Evolutionary conservation across 345 rosid genomes (phyloP).

Genomic region (Zanthoxylum bungeanum): DNA sequence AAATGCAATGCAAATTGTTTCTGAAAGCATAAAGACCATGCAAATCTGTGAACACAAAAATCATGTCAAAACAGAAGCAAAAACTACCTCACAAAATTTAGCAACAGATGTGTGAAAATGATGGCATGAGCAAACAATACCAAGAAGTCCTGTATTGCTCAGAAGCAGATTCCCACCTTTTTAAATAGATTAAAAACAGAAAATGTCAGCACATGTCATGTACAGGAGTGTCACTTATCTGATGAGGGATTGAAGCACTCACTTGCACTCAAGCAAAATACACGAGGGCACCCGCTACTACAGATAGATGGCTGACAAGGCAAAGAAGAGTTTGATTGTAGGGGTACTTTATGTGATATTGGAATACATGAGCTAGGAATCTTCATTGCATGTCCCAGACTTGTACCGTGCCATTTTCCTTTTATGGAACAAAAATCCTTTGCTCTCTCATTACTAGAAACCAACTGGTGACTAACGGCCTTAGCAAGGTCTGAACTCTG

Average conservation of each 20-base stretch:
- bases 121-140: slow-evolving; percentile 52
- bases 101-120: slow-evolving; percentile 46
- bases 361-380: slow-evolving; percentile 7
- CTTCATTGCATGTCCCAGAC: slow-evolving; percentile 18
- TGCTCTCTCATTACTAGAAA: slow-evolving; percentile 26
- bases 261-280: slow-evolving; percentile 44
- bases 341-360: slow-evolving; percentile 14
- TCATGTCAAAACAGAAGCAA: background rate
- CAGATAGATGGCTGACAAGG: slow-evolving; percentile 18
- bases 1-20: background rate
- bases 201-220: slow-evolving; percentile 1
- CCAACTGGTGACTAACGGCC: slow-evolving; percentile 12
- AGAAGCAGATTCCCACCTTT: slow-evolving; percentile 54
- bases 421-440: slow-evolving; percentile 18
- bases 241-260: slow-evolving; percentile 18
- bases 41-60: background rate
- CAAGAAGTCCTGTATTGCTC: slow-evolving; percentile 44
- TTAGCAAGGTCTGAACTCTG: slow-evolving; percentile 26
- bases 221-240: background rate
- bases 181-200: slow-evolving; percentile 11
- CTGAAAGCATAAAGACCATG: background rate
- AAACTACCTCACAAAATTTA: slow-evolving; percentile 51
- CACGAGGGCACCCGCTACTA: slow-evolving; percentile 32
- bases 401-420: slow-evolving; percentile 16
- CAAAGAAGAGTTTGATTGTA: slow-evolving; percentile 19